Conservation (phyloP, 1,284 basidiomycete genomes). For the Peniophora sp. region DNA sequence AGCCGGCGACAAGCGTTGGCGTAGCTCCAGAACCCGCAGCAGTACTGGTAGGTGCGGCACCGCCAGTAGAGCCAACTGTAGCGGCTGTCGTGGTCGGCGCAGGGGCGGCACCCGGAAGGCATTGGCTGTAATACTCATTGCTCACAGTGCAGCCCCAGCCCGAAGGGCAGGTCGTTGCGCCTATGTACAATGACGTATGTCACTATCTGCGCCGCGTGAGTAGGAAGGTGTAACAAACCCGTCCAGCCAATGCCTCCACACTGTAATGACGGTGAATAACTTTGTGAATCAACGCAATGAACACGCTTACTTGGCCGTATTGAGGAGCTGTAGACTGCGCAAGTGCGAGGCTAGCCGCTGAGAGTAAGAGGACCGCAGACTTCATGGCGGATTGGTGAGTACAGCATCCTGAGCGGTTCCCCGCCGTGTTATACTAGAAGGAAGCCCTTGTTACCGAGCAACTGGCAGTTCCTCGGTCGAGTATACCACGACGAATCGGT, state of each 20-base stretch:
- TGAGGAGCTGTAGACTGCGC: constrained; percentile 20
- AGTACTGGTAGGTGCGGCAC: constrained; percentile 24
- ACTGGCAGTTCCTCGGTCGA: too few relatives aligned
- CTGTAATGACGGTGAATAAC: neutral
- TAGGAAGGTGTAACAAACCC: neutral
- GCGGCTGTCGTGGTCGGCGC: constrained; percentile 15
- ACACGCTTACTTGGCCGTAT: constrained; percentile 22
- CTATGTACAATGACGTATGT: constrained; percentile 27
- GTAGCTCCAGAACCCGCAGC: constrained; percentile 26
- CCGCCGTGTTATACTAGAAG: too few relatives aligned
- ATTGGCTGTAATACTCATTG: constrained; percentile 44
- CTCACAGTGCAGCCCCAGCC: constrained; percentile 39
- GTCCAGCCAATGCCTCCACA: constrained; percentile 17
- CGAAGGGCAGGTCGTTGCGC: constrained; percentile 36
- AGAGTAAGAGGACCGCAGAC: constrained; percentile 10
- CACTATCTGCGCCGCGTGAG: neutral
- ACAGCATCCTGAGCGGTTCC: too few relatives aligned
- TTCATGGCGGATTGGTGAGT: neutral
- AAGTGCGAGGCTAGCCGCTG: constrained; percentile 7
- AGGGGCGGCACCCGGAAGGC: constrained; percentile 6
- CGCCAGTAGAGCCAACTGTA: constrained; percentile 8
- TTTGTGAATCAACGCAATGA: constrained; percentile 17
- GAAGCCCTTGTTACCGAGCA: too few relatives aligned
- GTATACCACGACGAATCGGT: too few relatives aligned
- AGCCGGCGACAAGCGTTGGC: constrained; percentile 39